Evolutionary conservation across 306 rosid species (phyloP).

Genomic region (Casuarina cunninghamiana): DNA sequence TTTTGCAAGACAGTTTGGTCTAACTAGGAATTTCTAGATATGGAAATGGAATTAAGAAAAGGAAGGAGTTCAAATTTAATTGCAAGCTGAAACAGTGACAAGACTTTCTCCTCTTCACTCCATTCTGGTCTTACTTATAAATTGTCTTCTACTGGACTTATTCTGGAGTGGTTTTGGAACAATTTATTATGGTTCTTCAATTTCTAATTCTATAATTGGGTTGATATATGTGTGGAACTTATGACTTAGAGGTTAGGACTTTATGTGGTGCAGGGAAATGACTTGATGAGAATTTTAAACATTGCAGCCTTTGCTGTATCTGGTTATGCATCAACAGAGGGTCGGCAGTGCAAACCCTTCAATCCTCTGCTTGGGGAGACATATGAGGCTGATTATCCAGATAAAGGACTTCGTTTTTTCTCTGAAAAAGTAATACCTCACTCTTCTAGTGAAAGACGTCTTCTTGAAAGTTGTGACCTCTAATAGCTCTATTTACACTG

Average conservation of each 20-base stretch:
- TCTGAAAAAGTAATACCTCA: constrained; percentile 75
- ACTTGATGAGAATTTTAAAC: constrained; percentile 89
- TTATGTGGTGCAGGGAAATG: constrained; percentile 81
- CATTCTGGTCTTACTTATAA: not conserved
- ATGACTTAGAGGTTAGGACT: constrained; percentile 30
- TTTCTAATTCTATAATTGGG: constrained; percentile 6
- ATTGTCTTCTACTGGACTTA: not conserved
- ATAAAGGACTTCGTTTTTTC: constrained; percentile 87
- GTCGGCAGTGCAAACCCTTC: constrained; percentile 98
- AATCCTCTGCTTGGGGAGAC: constrained; percentile 99
- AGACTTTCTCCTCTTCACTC: not conserved
- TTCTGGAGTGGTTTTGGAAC: not conserved
- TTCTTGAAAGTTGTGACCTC: not conserved
- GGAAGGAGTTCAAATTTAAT: not conserved
- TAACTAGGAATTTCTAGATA: not conserved
- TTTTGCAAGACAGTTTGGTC: not conserved
- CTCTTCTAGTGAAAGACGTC: not conserved
- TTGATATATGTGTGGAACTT: constrained; percentile 25
- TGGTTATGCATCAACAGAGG: constrained; percentile 97
- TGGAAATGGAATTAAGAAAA: not conserved
- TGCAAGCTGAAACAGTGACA: not conserved
- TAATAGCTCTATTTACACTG: not conserved
- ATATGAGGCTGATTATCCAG: constrained; percentile 97
- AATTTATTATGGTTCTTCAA: constrained; percentile 7
- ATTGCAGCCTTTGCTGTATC: constrained; percentile 98